Conservation (phyloP, 169 alveolate genomes). For the Plasmodium knowlesi region DNA sequence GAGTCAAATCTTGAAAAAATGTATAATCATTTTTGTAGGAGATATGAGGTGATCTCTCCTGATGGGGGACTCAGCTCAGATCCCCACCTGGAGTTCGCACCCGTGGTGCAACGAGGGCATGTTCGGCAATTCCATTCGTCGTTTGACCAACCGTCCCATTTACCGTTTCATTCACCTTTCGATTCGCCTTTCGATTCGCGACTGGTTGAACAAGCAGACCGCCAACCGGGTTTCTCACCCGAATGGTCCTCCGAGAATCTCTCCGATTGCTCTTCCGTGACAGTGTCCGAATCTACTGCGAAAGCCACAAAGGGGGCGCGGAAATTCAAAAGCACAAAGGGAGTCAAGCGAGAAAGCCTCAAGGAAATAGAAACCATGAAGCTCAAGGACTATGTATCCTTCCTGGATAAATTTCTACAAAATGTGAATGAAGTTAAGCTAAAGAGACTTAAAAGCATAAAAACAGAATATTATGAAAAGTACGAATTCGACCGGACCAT, state of each 20-base stretch:
- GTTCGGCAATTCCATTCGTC: not conserved
- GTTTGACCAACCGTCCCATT: too few species aligned
- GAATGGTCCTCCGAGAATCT: not conserved
- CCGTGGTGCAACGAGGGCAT: not conserved
- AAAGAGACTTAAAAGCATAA: constrained; percentile 20
- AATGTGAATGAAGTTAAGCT: constrained; percentile 36
- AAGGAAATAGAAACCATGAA: constrained; percentile 51
- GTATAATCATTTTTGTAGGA: not conserved
- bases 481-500: constrained; percentile 41
- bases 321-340: not conserved
- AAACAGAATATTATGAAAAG: constrained; percentile 25
- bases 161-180: too few species aligned
- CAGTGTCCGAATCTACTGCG: not conserved
- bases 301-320: not conserved
- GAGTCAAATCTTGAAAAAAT: constrained; percentile 29
- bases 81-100: not conserved
- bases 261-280: not conserved
- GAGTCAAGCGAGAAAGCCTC: constrained; percentile 3
- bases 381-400: constrained; percentile 42
- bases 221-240: not conserved
- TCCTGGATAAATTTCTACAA: constrained; percentile 59
- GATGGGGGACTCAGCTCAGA: not conserved
- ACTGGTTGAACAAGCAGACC: not conserved
- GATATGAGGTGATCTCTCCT: not conserved
- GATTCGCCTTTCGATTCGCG: too few species aligned